Evolutionary conservation across 352 stramenopile species (phyloP).

Genomic region (Globisporangium orthogonon): DNA sequence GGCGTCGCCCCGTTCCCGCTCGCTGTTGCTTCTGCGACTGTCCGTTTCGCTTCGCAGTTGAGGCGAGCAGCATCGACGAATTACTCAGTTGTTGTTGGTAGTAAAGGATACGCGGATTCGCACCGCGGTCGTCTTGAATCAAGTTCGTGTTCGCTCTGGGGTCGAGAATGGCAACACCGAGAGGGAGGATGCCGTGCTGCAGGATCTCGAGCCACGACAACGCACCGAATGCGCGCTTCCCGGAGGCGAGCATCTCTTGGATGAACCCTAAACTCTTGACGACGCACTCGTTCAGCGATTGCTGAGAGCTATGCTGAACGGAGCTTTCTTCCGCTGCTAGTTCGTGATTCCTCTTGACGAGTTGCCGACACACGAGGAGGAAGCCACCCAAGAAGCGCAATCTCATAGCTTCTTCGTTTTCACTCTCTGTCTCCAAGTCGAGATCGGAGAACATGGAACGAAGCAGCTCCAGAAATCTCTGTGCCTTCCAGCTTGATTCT

Average conservation of each 20-base stretch:
- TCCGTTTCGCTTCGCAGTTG: background rate
- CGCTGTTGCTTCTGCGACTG: background rate
- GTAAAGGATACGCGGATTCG: conserved; percentile 27
- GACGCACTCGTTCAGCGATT: conserved; percentile 30
- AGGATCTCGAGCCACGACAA: conserved; percentile 57
- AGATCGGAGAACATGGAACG: conserved; percentile 48
- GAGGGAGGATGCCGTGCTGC: conserved; percentile 41
- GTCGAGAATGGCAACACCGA: conserved; percentile 51
- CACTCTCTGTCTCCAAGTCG: conserved; percentile 20
- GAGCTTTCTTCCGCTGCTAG: conserved; percentile 10
- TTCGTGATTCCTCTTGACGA: conserved; percentile 20
- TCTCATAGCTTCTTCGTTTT: conserved; percentile 22
- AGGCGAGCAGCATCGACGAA: background rate
- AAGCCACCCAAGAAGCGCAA: conserved; percentile 55
- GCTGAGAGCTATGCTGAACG: background rate
- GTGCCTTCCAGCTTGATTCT: conserved; percentile 21
- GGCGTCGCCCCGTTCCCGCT: conserved; percentile 14
- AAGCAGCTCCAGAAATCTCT: conserved; percentile 41
- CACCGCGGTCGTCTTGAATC: background rate
- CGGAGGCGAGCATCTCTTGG: conserved; percentile 44
- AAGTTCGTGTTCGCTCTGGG: conserved; percentile 9
- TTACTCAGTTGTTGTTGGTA: conserved; percentile 37
- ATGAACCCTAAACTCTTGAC: conserved; percentile 39
- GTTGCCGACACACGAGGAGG: conserved; percentile 38
- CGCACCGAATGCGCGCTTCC: conserved; percentile 22